Conservation (phyloP, 139 green algal genomes). For the Coelastrella sp. region DNA sequence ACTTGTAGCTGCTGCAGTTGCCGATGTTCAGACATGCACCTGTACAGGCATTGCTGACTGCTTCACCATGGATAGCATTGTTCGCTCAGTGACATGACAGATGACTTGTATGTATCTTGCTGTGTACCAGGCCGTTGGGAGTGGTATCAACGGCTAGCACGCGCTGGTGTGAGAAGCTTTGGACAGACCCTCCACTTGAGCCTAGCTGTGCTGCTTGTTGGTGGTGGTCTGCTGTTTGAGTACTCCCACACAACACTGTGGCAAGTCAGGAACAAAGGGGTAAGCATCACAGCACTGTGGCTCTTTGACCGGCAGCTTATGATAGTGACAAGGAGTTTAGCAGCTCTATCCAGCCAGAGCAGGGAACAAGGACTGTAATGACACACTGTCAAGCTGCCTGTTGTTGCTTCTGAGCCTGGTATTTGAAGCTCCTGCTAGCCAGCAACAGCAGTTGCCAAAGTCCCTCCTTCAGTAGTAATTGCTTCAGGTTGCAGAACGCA, state of each 20-base stretch:
- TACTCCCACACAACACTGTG: slow-evolving; percentile 14
- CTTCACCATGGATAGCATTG: neutral
- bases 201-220: slow-evolving; percentile 33
- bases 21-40: too few species aligned
- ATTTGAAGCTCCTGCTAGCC: too few species aligned
- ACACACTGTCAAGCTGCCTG: too few species aligned
- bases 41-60: neutral
- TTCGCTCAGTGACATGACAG: neutral
- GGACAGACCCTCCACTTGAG: slow-evolving; percentile 24
- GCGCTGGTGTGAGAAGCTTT: neutral
- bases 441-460: too few species aligned
- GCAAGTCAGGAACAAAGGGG: slow-evolving; percentile 26
- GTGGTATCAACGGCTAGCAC: neutral
- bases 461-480: too few species aligned
- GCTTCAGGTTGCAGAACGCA: neutral
- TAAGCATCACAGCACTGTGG: neutral
- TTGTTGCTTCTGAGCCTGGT: too few species aligned
- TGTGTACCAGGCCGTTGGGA: slow-evolving; percentile 19
- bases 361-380: too few species aligned
- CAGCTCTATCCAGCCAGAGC: too few species aligned
- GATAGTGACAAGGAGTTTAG: neutral
- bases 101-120: neutral
- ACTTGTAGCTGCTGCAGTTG: too few species aligned
- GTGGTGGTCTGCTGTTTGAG: slow-evolving; percentile 38
- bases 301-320: neutral